Evolutionary conservation across 2,329 filamentous ascomycete species (phyloP), one percentile per base, ranked within the genome.

Genomic region (Colletotrichum coccodes): DNA sequence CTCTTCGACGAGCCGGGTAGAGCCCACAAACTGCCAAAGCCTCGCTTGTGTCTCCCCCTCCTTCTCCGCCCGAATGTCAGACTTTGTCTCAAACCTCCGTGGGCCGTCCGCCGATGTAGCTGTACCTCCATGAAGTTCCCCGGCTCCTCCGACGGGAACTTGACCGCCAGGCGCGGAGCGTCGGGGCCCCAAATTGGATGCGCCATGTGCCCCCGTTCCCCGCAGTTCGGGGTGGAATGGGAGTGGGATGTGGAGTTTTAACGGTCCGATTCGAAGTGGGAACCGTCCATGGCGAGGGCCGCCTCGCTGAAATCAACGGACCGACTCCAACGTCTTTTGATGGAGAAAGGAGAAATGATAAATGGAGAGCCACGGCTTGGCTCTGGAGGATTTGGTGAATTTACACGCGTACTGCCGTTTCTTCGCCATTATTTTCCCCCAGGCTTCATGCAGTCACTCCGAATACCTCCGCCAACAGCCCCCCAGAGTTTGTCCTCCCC

Each of bases 271-370:
- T 60, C 34, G 32, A 32, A 46, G 32, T 44, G 36, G 54, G 49
- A 42, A 30, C 32, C 14, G 34, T 18, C 49, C 56, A 47, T 56
- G 40, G 2, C 40, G 21, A 36, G n/a, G n/a, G 50, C 50, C 32
- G 50, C n/a, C 42, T 69, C 66, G 66, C 66, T 69, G 42, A 60
- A 69, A 34, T 34, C 49, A 60, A 66, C 61, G 66, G 66, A 56
- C 66, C 66, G 66, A 69, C 34, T 69, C 40, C 32, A 54, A 50
- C 38, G 61, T 44, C 42, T n/a, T 42, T 44, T 65, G 32, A 58
- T 66, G 61, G 66, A n/a, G 61, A 50, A 60, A 36, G 12, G 14
- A 18, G 16, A 44, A 30, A 46, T 49, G 40, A 56, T 56, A 65
- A 46, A 28, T 69, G 66, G 66, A 50, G 47, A 50, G 56, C 36